Base-by-base conservation (phyloP, 805 yeast genomes). In the Komagataella pseudopastoris region DNA sequence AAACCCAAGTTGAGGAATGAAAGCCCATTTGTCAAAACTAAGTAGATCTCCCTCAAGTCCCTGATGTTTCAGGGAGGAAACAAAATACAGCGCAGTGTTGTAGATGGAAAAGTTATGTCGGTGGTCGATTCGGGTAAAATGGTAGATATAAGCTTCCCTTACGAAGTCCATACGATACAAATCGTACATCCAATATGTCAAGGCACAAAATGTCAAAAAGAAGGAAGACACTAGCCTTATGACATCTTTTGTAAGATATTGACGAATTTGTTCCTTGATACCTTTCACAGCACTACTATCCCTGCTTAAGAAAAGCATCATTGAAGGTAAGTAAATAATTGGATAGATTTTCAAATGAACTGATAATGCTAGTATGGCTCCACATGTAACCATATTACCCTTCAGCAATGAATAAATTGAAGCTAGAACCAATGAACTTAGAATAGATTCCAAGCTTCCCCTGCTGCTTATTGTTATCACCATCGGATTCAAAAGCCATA, bases 401-500 rank as follows among this genome's bases (percentile, higher is more conserved):
- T 66, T 52, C 22, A 72, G 53, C n/a, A 82, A 60, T 45, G 62
- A 68, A 58, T 77, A 80, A 0, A 86, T 59, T 46, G 81, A 67
- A 6, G 74, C 61, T 74, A 88, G 76, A 3, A 89, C 76, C 56
- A 91, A 69, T 36, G 87, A 89, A 2, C 95, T 88, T 48, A 93
- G 65, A 1, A 93, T 73, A 55, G 96, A 89, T 61, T 93, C 99
- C 0, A 96, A 85, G 23, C 93, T 86, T 1, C 99, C 99, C 48
- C 99, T 72, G 0, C 97, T 88, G 56, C 91, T 82, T 49, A 93
- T 93, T 0, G 96, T 88, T 36, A 84, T 79, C 0, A 90, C 98
- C 93, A 93, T 86, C 14, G 99, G 98, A 63, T 93, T 93, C 57
- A 88, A 71, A 17, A 93, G 71, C 98, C 98, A 93, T 4, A 91